These are phyloP conservation scores for Cercospora berteroae DNA, from an alignment of 2,329 filamentous ascomycete species.

Conservation along the genomic window DNA sequence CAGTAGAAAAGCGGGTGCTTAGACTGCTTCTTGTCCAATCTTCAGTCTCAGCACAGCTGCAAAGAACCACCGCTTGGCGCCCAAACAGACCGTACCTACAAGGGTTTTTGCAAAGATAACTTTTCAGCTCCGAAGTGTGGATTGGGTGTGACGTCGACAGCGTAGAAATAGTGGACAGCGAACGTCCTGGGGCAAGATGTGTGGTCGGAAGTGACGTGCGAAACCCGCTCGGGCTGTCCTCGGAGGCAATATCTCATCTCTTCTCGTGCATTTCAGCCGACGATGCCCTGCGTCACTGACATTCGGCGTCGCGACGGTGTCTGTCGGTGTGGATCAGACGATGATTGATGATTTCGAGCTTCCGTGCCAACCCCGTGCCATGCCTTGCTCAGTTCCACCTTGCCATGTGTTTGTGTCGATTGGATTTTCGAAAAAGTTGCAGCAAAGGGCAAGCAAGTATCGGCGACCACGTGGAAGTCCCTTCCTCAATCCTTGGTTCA, in stretches of 20 bases:
- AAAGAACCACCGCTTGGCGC: slow-evolving; percentile 6
- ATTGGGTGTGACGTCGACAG: slow-evolving; percentile 7
- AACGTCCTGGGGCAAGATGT: neutral
- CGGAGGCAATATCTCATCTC: neutral
- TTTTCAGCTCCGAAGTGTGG: slow-evolving; percentile 1
- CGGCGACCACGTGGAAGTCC: neutral
- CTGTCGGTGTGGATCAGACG: neutral
- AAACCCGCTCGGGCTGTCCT: neutral
- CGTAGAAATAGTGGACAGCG: slow-evolving; percentile 2
- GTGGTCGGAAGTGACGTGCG: neutral
- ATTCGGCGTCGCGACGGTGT: neutral
- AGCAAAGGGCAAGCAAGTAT: neutral
- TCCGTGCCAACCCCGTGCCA: neutral
- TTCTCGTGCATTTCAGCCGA: neutral
- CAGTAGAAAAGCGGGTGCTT: slow-evolving; percentile 10
- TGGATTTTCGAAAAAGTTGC: neutral
- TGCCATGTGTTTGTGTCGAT: neutral
- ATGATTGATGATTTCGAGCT: neutral
- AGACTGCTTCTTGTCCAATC: neutral
- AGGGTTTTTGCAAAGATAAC: slow-evolving; percentile 2
- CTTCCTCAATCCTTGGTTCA: neutral
- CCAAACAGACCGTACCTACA: neutral
- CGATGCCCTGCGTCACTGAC: neutral
- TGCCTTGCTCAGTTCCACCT: neutral
- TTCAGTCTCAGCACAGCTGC: neutral